These are phyloP conservation scores for Antarctomyces pellizariae DNA, from an alignment of 495 filamentous ascomycete genomes.

Conservation along the genomic window DNA sequence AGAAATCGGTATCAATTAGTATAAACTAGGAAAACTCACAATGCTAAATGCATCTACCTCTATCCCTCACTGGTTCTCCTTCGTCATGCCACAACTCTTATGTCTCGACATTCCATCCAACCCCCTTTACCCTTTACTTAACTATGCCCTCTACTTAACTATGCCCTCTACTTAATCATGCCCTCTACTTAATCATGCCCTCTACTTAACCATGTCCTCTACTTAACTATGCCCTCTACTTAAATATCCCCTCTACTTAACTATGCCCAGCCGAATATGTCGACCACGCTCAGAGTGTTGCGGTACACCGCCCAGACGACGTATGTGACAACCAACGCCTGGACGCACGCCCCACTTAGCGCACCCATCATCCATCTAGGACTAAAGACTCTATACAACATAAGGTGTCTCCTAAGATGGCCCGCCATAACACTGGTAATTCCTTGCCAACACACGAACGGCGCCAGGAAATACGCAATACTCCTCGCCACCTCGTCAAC, in stretches of 20 bases:
- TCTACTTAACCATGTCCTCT: too few relatives aligned
- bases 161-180: too few relatives aligned
- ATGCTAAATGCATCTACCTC: too few relatives aligned
- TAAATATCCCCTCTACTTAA: conserved; percentile 1
- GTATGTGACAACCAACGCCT: conserved; percentile 42
- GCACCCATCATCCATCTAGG: conserved; percentile 78
- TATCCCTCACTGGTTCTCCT: too few relatives aligned
- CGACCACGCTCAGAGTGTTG: conserved; percentile 53
- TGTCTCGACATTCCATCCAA: too few relatives aligned
- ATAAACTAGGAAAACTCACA: too few relatives aligned
- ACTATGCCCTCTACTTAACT: too few relatives aligned
- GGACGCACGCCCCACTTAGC: conserved; percentile 51
- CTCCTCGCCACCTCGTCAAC: conserved; percentile 47
- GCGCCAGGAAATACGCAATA: conserved; percentile 58
- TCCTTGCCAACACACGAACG: conserved; percentile 48
- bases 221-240: neutral
- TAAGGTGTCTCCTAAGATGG: conserved; percentile 68
- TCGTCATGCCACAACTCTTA: too few relatives aligned
- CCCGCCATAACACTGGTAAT: too few relatives aligned
- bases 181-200: too few relatives aligned
- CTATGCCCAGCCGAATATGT: conserved; percentile 66
- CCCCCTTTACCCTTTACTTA: too few relatives aligned
- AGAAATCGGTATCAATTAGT: too few relatives aligned
- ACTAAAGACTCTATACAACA: conserved; percentile 91
- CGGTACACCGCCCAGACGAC: conserved; percentile 42